phyloP scores from a whole-genome alignment of 805 yeast genomes.

The Huiozyma naganishii region DNA sequence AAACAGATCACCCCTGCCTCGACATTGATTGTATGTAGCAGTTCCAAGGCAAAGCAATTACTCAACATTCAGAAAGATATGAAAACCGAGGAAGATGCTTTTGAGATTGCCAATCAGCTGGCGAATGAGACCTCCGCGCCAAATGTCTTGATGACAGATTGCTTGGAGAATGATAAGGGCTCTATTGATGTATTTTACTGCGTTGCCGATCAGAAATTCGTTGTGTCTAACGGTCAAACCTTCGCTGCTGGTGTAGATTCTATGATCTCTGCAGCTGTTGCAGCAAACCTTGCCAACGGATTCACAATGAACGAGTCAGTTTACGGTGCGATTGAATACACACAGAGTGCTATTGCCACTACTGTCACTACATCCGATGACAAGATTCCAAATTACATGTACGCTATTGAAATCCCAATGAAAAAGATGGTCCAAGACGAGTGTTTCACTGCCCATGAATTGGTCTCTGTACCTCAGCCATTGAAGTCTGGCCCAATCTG shows the following conservation, averaged over 20 bases:
- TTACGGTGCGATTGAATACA: conserved; percentile 44
- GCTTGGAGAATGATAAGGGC: neutral
- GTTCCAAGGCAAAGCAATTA: neutral
- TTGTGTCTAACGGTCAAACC: conserved; percentile 37
- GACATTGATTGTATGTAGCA: neutral
- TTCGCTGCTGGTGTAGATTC: conserved; percentile 38
- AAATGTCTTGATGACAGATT: neutral
- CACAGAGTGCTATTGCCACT: conserved; percentile 31
- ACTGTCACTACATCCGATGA: conserved; percentile 33
- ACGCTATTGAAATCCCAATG: conserved; percentile 27
- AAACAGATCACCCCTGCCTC: neutral
- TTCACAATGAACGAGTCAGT: conserved; percentile 36
- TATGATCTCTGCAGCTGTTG: conserved; percentile 70
- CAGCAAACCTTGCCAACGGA: conserved; percentile 56
- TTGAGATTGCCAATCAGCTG: neutral
- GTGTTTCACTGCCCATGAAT: conserved; percentile 19
- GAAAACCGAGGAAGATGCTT: neutral
- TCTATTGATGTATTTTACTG: conserved; percentile 44
- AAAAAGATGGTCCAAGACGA: conserved; percentile 25
- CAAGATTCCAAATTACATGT: conserved; percentile 68
- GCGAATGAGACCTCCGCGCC: neutral
- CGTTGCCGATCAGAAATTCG: conserved; percentile 26
- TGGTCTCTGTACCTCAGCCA: conserved; percentile 1
- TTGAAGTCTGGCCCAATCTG: neutral
- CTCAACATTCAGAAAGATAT: neutral